These are phyloP conservation scores for Gamarada debralockiae DNA, from an alignment of 495 filamentous ascomycete genomes.

Conservation along the genomic window DNA sequence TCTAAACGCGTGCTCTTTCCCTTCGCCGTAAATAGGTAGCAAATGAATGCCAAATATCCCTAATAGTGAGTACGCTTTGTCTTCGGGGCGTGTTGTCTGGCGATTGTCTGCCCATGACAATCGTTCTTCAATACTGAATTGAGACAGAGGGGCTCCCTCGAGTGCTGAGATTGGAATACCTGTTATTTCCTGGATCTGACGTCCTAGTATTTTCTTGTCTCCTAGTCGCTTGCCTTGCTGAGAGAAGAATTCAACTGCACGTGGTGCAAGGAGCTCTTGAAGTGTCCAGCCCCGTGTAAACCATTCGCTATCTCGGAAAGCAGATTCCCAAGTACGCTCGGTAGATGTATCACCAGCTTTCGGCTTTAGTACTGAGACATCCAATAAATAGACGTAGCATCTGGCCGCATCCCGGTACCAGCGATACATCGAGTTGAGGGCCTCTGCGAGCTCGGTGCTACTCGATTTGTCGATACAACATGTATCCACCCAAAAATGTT, in stretches of 20 bases:
- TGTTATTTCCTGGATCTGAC: neutral
- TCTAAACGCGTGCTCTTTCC: neutral
- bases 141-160: constrained; percentile 2
- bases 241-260: too few species aligned
- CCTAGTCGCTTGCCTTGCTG: neutral
- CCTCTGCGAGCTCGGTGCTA: too few species aligned
- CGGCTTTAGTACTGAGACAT: too few species aligned
- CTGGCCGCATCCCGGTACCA: constrained; percentile 13
- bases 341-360: too few species aligned
- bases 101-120: constrained; percentile 28
- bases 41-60: neutral
- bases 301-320: too few species aligned
- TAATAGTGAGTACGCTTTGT: constrained; percentile 18
- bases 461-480: too few species aligned
- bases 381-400: constrained; percentile 12
- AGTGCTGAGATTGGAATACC: too few species aligned
- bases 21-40: neutral
- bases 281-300: too few species aligned
- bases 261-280: too few species aligned
- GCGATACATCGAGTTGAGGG: constrained; percentile 34
- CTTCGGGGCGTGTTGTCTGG: constrained; percentile 27
- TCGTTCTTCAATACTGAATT: constrained; percentile 15
- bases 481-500: too few species aligned
- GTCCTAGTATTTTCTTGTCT: neutral
- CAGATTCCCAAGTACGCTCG: too few species aligned